These are phyloP conservation scores for Furcasterigmium furcatum DNA, from an alignment of 2,329 filamentous ascomycete genomes.

Conservation along the genomic window DNA sequence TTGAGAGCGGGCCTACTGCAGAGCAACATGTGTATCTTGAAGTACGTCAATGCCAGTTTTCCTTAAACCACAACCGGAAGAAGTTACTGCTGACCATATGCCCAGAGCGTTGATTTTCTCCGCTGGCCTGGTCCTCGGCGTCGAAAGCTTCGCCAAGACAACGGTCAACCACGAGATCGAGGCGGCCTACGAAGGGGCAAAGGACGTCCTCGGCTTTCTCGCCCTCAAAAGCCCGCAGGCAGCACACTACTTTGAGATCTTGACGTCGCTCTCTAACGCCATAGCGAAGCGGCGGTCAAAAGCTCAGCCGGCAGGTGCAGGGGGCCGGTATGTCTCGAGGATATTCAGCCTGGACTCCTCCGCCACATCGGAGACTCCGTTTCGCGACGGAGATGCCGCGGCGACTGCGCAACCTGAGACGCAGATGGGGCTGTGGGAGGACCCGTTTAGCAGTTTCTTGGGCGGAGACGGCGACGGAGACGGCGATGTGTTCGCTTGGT, in stretches of 20 bases:
- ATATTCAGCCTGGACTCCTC: slow-evolving; percentile 16
- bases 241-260: slow-evolving; percentile 53
- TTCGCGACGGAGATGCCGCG: not conserved
- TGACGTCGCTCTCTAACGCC: slow-evolving; percentile 41
- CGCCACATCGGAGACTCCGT: not conserved
- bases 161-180: slow-evolving; percentile 40
- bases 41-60: slow-evolving; percentile 32
- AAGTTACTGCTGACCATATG: not conserved
- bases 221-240: slow-evolving; percentile 50
- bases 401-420: not conserved
- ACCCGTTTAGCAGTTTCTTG: not conserved
- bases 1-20: slow-evolving; percentile 38
- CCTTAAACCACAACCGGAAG: not conserved
- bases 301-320: slow-evolving; percentile 10
- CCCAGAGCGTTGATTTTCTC: slow-evolving; percentile 52
- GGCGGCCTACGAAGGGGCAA: slow-evolving; percentile 44
- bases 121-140: slow-evolving; percentile 53
- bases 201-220: slow-evolving; percentile 46
- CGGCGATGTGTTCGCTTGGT: not conserved
- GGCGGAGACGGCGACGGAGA: too few species aligned
- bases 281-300: slow-evolving; percentile 34
- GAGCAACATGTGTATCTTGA: slow-evolving; percentile 56
- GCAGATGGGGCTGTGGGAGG: not conserved
- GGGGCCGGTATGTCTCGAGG: slow-evolving; percentile 21
- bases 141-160: slow-evolving; percentile 49